Evolutionary conservation across 495 filamentous ascomycete species (phyloP).

Genomic region (Penicillium simplicissimum): DNA sequence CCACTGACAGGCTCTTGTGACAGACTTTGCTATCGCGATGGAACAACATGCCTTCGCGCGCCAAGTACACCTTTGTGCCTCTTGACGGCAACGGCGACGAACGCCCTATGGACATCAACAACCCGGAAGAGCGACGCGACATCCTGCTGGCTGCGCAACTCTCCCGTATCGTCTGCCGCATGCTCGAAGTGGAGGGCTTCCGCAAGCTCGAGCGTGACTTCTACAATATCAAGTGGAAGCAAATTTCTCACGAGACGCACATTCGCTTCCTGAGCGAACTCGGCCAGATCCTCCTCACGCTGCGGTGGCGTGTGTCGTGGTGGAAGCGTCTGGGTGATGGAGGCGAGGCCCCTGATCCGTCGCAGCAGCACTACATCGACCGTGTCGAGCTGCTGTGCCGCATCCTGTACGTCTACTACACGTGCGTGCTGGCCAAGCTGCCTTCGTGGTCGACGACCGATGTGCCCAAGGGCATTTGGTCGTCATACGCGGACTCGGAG

Average conservation of each 20-base stretch:
- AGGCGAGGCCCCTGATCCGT: constrained; percentile 43
- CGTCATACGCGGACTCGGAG: constrained; percentile 48
- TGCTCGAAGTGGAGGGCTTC: constrained; percentile 55
- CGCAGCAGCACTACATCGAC: constrained; percentile 48
- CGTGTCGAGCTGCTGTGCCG: constrained; percentile 49
- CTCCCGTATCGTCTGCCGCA: constrained; percentile 50
- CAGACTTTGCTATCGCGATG: constrained; percentile 49
- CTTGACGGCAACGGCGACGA: constrained; percentile 36
- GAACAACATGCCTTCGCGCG: constrained; percentile 56
- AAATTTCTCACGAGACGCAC: constrained; percentile 47
- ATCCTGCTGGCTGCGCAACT: constrained; percentile 51
- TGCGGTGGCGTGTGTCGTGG: constrained; percentile 54
- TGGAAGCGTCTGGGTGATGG: constrained; percentile 51
- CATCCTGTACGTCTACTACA: constrained; percentile 54
- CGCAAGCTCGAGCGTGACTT: constrained; percentile 50
- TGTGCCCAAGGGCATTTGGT: constrained; percentile 47
- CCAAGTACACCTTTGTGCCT: constrained; percentile 46
- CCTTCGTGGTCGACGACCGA: constrained; percentile 44
- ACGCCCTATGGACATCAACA: constrained; percentile 44
- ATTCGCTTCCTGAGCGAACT: constrained; percentile 47
- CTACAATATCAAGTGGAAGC: constrained; percentile 55
- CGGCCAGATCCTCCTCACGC: constrained; percentile 46
- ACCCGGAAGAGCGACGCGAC: constrained; percentile 40
- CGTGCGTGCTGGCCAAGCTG: constrained; percentile 49
- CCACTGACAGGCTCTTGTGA: constrained; percentile 10